Percentiles rank a stretch among this genome's conserved stretches.
Evolutionary conservation across 768 basidiomycete genomes (phyloP).

Genomic region (Lentinus brumalis): DNA sequence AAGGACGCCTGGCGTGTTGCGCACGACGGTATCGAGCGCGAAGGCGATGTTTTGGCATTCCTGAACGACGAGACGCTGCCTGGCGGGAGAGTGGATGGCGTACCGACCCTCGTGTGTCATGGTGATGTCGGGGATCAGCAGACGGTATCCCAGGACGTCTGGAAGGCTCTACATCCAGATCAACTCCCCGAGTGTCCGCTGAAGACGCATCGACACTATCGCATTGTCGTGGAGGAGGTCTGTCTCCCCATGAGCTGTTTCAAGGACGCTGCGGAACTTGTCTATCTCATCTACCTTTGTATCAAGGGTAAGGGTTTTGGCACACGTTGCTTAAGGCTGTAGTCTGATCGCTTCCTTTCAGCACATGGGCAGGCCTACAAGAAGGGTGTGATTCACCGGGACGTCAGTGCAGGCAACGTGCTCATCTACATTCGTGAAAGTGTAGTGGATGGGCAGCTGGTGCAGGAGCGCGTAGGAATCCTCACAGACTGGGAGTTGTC

Average conservation of each 20-base stretch:
- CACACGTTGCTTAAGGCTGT: no score
- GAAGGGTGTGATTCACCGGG: conserved; percentile 6
- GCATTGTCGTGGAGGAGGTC: conserved; percentile 11
- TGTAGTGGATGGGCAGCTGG: background rate
- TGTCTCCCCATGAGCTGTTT: background rate
- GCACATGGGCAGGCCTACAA: background rate
- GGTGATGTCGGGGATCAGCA: conserved; percentile 3
- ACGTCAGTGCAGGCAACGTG: conserved; percentile 13
- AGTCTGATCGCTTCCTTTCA: background rate
- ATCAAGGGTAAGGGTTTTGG: no score
- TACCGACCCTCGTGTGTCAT: conserved; percentile 4
- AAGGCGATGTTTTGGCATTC: background rate
- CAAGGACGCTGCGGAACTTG: background rate
- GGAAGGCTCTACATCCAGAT: background rate
- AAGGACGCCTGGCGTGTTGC: conserved; percentile 8
- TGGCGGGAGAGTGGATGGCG: background rate
- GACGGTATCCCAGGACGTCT: background rate
- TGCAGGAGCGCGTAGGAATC: background rate
- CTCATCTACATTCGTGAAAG: background rate
- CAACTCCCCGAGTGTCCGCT: background rate
- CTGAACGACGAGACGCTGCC: background rate
- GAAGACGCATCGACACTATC: conserved; percentile 14
- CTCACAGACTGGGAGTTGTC: conserved; percentile 14
- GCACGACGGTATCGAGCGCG: background rate
- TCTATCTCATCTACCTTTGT: background rate